phyloP scores from a whole-genome alignment of 2,329 filamentous ascomycete genomes.

The Delphinella strobiligena region DNA sequence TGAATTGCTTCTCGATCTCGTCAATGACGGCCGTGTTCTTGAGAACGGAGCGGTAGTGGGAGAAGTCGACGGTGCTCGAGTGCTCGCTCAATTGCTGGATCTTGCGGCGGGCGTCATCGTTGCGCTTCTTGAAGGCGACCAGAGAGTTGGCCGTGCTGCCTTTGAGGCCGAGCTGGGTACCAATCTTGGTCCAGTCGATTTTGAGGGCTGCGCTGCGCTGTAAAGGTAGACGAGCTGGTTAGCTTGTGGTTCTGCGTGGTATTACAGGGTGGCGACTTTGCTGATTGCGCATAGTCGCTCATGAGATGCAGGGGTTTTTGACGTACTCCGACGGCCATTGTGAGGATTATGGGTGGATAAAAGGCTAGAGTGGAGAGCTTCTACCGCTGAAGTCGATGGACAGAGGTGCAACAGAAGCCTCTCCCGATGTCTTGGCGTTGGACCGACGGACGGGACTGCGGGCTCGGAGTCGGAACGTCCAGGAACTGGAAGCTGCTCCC shows the following conservation, averaged over 20 bases:
- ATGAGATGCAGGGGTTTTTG: no score
- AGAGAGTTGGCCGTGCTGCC: slow-evolving; percentile 87
- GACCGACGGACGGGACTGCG: no score
- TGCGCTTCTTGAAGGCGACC: slow-evolving; percentile 97
- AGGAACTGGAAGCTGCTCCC: no score
- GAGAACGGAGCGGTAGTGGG: slow-evolving; percentile 77
- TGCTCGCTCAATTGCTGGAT: slow-evolving; percentile 73
- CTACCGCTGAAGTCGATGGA: slow-evolving; percentile 1
- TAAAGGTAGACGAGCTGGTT: slow-evolving; percentile 10
- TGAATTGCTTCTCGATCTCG: slow-evolving; percentile 96
- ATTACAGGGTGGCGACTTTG: background rate
- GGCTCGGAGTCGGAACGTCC: no score
- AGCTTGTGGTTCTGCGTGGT: background rate
- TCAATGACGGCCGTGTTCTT: slow-evolving; percentile 95
- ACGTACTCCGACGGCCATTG: slow-evolving; percentile 58
- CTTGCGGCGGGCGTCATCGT: slow-evolving; percentile 95
- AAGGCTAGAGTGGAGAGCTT: slow-evolving; percentile 28
- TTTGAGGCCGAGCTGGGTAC: slow-evolving; percentile 86
- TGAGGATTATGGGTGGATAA: slow-evolving; percentile 39
- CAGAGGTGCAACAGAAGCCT: background rate
- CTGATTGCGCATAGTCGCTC: no score
- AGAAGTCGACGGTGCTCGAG: slow-evolving; percentile 81
- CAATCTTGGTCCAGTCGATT: slow-evolving; percentile 97
- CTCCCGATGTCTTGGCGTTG: no score
- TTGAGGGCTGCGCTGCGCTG: slow-evolving; percentile 97